These are phyloP conservation scores for Pyrenopolyporus hunteri DNA, from an alignment of 495 filamentous ascomycete genomes.

Conservation along the genomic window DNA sequence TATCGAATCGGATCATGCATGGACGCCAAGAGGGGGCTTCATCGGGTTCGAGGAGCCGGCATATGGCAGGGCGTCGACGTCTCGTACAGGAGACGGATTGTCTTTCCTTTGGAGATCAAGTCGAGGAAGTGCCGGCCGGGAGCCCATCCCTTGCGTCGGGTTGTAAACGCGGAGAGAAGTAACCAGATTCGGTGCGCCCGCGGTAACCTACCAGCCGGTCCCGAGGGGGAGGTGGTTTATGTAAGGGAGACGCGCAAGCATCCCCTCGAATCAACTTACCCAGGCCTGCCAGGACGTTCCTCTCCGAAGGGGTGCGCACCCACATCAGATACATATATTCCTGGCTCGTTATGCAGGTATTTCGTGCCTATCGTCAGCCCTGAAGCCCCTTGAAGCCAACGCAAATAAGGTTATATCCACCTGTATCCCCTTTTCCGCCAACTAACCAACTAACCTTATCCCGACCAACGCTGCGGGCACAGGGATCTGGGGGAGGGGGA, in stretches of 20 bases:
- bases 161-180: background rate
- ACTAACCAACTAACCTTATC: no score
- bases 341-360: no score
- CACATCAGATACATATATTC: no score
- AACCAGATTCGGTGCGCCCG: conserved; percentile 3
- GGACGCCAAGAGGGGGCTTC: background rate
- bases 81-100: conserved; percentile 10
- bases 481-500: no score
- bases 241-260: conserved; percentile 23
- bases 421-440: no score
- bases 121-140: conserved; percentile 7
- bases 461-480: no score
- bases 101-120: conserved; percentile 5
- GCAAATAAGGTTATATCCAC: no score
- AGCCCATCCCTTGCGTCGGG: conserved; percentile 28
- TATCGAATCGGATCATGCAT: conserved; percentile 11
- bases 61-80: background rate
- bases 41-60: background rate
- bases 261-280: background rate
- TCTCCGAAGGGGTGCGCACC: background rate
- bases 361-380: no score
- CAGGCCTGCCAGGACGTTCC: no score
- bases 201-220: conserved; percentile 2
- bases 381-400: no score
- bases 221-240: conserved; percentile 7